Conservation (phyloP, 2,329 filamentous ascomycete species). For the Apiospora pterosperma region DNA sequence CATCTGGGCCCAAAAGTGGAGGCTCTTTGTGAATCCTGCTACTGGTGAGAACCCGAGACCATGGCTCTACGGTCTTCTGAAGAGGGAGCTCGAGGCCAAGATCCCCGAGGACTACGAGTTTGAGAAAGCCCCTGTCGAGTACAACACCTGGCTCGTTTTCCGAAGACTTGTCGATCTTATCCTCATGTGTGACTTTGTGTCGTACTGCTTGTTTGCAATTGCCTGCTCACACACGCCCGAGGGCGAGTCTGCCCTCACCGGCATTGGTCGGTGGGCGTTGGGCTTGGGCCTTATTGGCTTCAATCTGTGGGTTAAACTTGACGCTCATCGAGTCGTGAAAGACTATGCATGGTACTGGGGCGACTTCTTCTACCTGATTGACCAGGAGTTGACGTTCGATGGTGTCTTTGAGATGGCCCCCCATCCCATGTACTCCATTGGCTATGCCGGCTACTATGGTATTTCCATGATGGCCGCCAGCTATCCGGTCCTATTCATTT, state of each 20-base stretch:
- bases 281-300: slow-evolving; percentile 82
- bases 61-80: slow-evolving; percentile 77
- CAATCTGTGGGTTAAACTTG: slow-evolving; percentile 98
- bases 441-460: slow-evolving; percentile 96
- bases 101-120: slow-evolving; percentile 93
- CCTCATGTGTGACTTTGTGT: slow-evolving; percentile 97
- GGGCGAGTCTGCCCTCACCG: slow-evolving; percentile 68
- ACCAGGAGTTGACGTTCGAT: slow-evolving; percentile 96
- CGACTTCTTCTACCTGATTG: slow-evolving; percentile 97
- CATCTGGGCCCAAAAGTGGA: slow-evolving; percentile 80
- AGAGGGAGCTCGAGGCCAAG: slow-evolving; percentile 89
- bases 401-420: slow-evolving; percentile 99
- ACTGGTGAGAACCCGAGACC: slow-evolving; percentile 82
- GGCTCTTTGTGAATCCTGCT: slow-evolving; percentile 79
- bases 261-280: slow-evolving; percentile 70
- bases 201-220: slow-evolving; percentile 93
- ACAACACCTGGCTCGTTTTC: slow-evolving; percentile 98
- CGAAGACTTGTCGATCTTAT: slow-evolving; percentile 93
- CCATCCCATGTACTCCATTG: slow-evolving; percentile 98
- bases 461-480: slow-evolving; percentile 98
- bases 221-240: slow-evolving; percentile 76
- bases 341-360: slow-evolving; percentile 99
- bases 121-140: slow-evolving; percentile 89
- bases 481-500: slow-evolving; percentile 96
- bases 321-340: slow-evolving; percentile 96